Evolutionary conservation across 768 basidiomycete species (phyloP), one percentile per base, ranked within the genome.

Genomic region (Tricholoma saponaceum): DNA sequence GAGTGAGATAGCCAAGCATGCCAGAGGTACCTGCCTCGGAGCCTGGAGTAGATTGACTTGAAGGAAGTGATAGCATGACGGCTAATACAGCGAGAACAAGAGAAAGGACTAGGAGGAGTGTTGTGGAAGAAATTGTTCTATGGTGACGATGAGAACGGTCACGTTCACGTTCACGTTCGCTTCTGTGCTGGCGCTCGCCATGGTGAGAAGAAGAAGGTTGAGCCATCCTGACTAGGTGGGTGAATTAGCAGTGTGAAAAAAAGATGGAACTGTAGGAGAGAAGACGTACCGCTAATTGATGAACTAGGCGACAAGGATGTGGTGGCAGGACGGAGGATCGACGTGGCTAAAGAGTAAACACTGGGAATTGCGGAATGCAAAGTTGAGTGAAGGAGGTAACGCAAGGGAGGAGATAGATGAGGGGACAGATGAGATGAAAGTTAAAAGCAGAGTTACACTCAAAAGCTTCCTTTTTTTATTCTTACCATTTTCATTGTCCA

Each of bases 111-210:
- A 94, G 86, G 53, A 94, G 82, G 30, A 94, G 85, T 13, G 92
- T 94, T 0, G 92, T 94, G 13, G 92, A 93, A 8, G 92, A 93
- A 60, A 94, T 92, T 55, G 92, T 92, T 58, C 92, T 80, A 65
- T 89, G 85, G 58, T 91, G 89, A 67, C 87, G 90, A 66, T 86
- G 85, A 51, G 83, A 83, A 41, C 82, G 81, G 18, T 70, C 69
- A 47, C 85, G 82, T 62, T 86, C 80, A 63, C 83, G 79, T 23
- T 68, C 67, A 16, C 68, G 66, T 20, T 72, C 81, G 68, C 73
- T 81, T 67, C 77, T 73, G 58, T 77, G 79, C 60, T 73, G 75
- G 58, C 82, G 83, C 62, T 86, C 84, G 57, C 78, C 86, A 68
- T 86, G 85, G 63, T 90, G 90, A 28, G 90, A 92, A 23, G 90